phyloP scores from a whole-genome alignment of 2,329 filamentous ascomycete species.

The Nothopassalora personata region DNA sequence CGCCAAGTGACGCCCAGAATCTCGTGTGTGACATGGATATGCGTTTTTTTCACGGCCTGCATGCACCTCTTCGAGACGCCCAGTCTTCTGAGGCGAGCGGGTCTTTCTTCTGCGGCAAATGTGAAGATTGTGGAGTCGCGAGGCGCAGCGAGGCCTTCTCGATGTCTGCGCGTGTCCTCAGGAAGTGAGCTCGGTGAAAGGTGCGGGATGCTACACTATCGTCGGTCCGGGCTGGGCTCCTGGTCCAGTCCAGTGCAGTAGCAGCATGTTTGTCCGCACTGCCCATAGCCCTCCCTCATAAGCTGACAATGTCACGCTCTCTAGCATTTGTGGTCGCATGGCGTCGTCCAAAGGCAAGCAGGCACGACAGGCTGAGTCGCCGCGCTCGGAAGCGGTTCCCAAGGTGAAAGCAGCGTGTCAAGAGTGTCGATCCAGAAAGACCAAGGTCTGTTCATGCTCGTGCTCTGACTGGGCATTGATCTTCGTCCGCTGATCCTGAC shows the following conservation, averaged over 20 bases:
- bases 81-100: background rate
- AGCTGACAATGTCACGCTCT: background rate
- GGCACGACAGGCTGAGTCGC: background rate
- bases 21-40: too few relatives aligned
- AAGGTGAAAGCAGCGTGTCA: slow-evolving; percentile 14
- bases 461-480: background rate
- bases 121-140: background rate
- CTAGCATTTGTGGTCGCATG: background rate
- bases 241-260: background rate
- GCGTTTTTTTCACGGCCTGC: background rate
- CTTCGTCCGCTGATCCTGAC: background rate
- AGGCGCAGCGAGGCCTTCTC: background rate
- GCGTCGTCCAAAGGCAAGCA: slow-evolving; percentile 1
- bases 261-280: background rate
- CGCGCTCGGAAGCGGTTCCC: background rate
- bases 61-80: background rate
- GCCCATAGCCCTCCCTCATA: background rate
- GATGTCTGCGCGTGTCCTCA: background rate
- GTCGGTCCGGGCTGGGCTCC: background rate
- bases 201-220: background rate
- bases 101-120: background rate
- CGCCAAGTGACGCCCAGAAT: too few relatives aligned
- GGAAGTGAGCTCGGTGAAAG: background rate
- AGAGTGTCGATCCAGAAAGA: slow-evolving; percentile 10
- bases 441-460: slow-evolving; percentile 4